Percentiles rank a stretch among this genome's conserved stretches.
Evolutionary conservation across 2,329 filamentous ascomycete genomes (phyloP).

Genomic region (Ploettnerulaceae sp.): DNA sequence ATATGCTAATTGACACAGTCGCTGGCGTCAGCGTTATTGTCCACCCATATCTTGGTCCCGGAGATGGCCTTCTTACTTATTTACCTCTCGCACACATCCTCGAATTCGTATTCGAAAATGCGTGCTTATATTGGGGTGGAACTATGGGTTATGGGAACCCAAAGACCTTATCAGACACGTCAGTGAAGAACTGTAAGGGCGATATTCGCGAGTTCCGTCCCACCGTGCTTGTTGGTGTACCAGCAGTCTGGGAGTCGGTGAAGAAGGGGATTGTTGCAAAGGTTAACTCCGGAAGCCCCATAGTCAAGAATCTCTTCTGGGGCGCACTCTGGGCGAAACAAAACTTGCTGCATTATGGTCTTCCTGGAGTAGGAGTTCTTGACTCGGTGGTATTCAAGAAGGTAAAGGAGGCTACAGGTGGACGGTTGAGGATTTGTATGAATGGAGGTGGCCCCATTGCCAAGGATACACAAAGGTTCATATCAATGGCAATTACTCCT

Average conservation of each 20-base stretch:
- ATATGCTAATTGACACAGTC: conserved; percentile 43
- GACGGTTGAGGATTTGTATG: conserved; percentile 81
- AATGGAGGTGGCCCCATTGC: conserved; percentile 91
- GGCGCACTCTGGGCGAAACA: conserved; percentile 55
- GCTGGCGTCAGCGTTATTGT: conserved; percentile 77
- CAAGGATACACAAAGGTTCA: conserved; percentile 81
- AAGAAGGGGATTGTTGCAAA: conserved; percentile 79
- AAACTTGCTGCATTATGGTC: conserved; percentile 51
- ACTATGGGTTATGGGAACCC: conserved; percentile 92
- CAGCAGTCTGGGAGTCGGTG: conserved; percentile 94
- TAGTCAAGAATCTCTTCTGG: conserved; percentile 77
- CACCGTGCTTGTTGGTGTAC: conserved; percentile 88
- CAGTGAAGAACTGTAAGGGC: conserved; percentile 83
- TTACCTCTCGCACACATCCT: conserved; percentile 93
- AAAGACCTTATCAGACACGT: conserved; percentile 79
- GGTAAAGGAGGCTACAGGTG: conserved; percentile 85
- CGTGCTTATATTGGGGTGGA: conserved; percentile 82
- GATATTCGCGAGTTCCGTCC: conserved; percentile 91
- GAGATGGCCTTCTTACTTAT: conserved; percentile 81
- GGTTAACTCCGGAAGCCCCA: conserved; percentile 64
- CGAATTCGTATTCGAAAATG: conserved; percentile 92
- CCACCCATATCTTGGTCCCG: conserved; percentile 69
- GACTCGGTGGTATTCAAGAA: conserved; percentile 88
- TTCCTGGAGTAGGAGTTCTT: conserved; percentile 65
- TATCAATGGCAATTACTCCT: conserved; percentile 86